These are phyloP conservation scores for Ampelocalamus luodianensis DNA, from an alignment of 176 grass and related monocot species.

Conservation along the genomic window DNA sequence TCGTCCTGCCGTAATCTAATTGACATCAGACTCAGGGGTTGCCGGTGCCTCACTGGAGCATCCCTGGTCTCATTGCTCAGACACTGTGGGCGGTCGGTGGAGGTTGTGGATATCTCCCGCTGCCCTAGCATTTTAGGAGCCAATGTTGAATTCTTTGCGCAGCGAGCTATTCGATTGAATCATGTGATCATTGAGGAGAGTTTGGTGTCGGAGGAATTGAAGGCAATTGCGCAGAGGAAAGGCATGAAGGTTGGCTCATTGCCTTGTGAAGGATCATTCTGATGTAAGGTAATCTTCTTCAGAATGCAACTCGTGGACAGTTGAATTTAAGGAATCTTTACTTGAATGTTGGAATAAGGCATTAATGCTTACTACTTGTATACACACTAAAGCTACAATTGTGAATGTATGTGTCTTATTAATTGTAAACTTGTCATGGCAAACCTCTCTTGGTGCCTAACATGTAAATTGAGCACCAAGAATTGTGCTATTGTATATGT, in stretches of 20 bases:
- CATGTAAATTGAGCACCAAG: slow-evolving; percentile 47
- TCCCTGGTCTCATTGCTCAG: slow-evolving; percentile 57
- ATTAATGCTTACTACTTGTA: slow-evolving; percentile 14
- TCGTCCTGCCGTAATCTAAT: slow-evolving; percentile 72
- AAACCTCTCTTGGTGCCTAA: slow-evolving; percentile 36
- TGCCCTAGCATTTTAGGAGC: slow-evolving; percentile 57
- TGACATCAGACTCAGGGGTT: slow-evolving; percentile 81
- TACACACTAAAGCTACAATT: background rate
- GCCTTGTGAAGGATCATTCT: slow-evolving; percentile 37
- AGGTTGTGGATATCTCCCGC: slow-evolving; percentile 69
- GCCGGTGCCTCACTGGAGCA: slow-evolving; percentile 56
- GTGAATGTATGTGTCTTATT: slow-evolving; percentile 17
- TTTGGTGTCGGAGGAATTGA: slow-evolving; percentile 51
- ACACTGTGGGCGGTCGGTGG: slow-evolving; percentile 58
- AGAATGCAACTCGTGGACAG: slow-evolving; percentile 29
- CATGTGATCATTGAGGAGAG: slow-evolving; percentile 66
- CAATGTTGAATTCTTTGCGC: slow-evolving; percentile 56
- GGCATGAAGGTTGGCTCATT: slow-evolving; percentile 58
- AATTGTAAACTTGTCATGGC: slow-evolving; percentile 24
- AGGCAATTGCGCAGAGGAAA: slow-evolving; percentile 49
- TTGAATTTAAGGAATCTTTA: background rate
- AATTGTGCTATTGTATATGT: slow-evolving; percentile 38
- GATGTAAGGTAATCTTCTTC: slow-evolving; percentile 32
- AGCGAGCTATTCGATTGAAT: slow-evolving; percentile 53
- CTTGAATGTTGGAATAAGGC: slow-evolving; percentile 37